A percentile compares a stretch with the other conserved stretches of the same genome.
phyloP scores from a whole-genome alignment of 306 rosid species.

The Chamaecrista fasciculata region DNA sequence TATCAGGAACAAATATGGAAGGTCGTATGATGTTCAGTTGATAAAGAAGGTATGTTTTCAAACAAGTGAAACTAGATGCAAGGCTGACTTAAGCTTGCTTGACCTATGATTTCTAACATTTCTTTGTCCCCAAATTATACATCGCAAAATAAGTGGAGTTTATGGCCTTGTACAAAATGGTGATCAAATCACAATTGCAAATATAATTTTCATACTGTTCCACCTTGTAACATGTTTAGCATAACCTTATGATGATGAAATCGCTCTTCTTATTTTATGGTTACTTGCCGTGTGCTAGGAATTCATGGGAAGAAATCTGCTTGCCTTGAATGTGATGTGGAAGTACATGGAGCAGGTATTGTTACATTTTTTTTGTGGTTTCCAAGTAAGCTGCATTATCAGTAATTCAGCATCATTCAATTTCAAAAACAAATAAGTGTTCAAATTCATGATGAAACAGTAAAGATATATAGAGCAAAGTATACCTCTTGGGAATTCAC shows the following conservation, averaged over 20 bases:
- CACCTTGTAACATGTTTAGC: not conserved
- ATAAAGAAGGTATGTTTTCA: slow-evolving; percentile 74
- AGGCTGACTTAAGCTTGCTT: not conserved
- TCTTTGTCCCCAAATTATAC: not conserved
- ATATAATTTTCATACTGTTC: not conserved
- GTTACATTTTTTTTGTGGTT: not conserved
- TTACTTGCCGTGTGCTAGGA: slow-evolving; percentile 50
- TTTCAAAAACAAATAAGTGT: not conserved
- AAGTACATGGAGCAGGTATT: slow-evolving; percentile 94
- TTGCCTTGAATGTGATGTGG: slow-evolving; percentile 99
- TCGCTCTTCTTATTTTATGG: slow-evolving; percentile 13
- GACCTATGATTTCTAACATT: not conserved
- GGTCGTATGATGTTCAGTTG: slow-evolving; percentile 87
- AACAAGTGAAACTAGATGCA: not conserved
- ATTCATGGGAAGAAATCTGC: slow-evolving; percentile 93
- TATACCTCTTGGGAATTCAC: not conserved
- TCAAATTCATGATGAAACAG: not conserved
- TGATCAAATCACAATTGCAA: not conserved
- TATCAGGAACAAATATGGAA: slow-evolving; percentile 89
- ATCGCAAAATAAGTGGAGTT: slow-evolving; percentile 4
- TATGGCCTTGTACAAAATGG: not conserved
- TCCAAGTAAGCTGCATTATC: not conserved
- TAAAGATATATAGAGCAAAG: not conserved
- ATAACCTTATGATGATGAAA: not conserved
- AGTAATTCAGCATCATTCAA: not conserved